Percentiles rank a stretch among this genome's conserved stretches.
These are phyloP conservation scores for Maudiozyma turicensis DNA, from an alignment of 805 yeast genomes.

Conservation along the genomic window DNA sequence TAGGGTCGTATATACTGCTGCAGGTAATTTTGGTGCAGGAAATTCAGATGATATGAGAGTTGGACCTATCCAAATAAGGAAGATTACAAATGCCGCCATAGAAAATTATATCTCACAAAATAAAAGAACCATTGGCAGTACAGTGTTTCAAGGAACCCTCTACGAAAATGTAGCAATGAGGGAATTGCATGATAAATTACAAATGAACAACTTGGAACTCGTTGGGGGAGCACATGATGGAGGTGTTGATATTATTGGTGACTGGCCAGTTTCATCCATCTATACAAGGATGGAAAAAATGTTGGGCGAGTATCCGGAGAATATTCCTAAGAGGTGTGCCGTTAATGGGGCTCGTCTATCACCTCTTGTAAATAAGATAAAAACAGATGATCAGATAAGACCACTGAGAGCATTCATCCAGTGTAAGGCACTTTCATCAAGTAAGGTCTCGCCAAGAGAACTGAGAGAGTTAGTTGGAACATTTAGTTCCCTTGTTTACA, in stretches of 20 bases:
- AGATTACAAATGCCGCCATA: slow-evolving; percentile 11
- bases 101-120: slow-evolving; percentile 15
- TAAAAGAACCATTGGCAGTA: slow-evolving; percentile 16
- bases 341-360: slow-evolving; percentile 12
- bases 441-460: slow-evolving; percentile 25
- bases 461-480: slow-evolving; percentile 27
- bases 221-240: slow-evolving; percentile 29
- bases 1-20: neutral
- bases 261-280: slow-evolving; percentile 17
- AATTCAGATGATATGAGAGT: neutral
- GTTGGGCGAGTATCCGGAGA: neutral
- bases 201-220: slow-evolving; percentile 6
- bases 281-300: slow-evolving; percentile 4
- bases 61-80: slow-evolving; percentile 1
- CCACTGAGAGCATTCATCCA: slow-evolving; percentile 22
- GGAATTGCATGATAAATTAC: slow-evolving; percentile 18
- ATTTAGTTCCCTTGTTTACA: slow-evolving; percentile 15
- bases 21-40: neutral
- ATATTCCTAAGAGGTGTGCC: slow-evolving; percentile 11
- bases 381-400: slow-evolving; percentile 1
- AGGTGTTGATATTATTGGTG: slow-evolving; percentile 27
- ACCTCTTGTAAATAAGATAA: slow-evolving; percentile 14
- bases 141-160: slow-evolving; percentile 27
- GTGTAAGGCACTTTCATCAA: slow-evolving; percentile 23
- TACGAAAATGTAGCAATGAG: slow-evolving; percentile 28